Evolutionary conservation across 2,329 filamentous ascomycete species (phyloP).

Genomic region (Xylaria arbuscula): DNA sequence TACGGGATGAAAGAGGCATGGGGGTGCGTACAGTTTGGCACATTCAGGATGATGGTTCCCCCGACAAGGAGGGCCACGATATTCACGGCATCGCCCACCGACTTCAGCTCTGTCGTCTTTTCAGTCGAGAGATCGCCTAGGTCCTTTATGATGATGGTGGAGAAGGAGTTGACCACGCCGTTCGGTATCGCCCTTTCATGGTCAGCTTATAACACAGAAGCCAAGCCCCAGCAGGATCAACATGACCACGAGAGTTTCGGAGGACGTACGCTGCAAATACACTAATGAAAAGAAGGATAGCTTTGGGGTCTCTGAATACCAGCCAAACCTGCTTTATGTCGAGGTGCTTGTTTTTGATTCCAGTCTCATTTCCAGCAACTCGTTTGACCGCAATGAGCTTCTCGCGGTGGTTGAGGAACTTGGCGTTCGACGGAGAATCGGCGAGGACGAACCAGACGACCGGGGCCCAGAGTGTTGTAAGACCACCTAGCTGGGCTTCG

Average conservation of each 20-base stretch:
- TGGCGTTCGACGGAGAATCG: slow-evolving; percentile 49
- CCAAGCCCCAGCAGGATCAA: too few relatives aligned
- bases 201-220: neutral
- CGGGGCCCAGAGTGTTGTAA: slow-evolving; percentile 50
- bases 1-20: neutral
- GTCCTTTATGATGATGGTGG: slow-evolving; percentile 51
- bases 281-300: slow-evolving; percentile 45
- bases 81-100: slow-evolving; percentile 53
- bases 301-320: slow-evolving; percentile 49
- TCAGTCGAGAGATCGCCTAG: slow-evolving; percentile 50
- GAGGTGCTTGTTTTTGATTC: slow-evolving; percentile 52
- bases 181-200: slow-evolving; percentile 44
- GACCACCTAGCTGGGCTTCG: slow-evolving; percentile 47
- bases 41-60: slow-evolving; percentile 42
- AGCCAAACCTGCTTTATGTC: slow-evolving; percentile 45
- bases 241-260: too few relatives aligned
- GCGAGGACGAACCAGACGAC: slow-evolving; percentile 49
- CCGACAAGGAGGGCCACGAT: slow-evolving; percentile 52
- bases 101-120: slow-evolving; percentile 51
- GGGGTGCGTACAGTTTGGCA: neutral
- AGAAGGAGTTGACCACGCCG: slow-evolving; percentile 52
- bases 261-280: slow-evolving; percentile 36
- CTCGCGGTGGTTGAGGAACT: slow-evolving; percentile 48
- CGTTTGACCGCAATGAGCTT: slow-evolving; percentile 49
- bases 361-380: slow-evolving; percentile 50